phyloP scores from a whole-genome alignment of 495 filamentous ascomycete genomes.

The Pyrenopolyporus hunteri region DNA sequence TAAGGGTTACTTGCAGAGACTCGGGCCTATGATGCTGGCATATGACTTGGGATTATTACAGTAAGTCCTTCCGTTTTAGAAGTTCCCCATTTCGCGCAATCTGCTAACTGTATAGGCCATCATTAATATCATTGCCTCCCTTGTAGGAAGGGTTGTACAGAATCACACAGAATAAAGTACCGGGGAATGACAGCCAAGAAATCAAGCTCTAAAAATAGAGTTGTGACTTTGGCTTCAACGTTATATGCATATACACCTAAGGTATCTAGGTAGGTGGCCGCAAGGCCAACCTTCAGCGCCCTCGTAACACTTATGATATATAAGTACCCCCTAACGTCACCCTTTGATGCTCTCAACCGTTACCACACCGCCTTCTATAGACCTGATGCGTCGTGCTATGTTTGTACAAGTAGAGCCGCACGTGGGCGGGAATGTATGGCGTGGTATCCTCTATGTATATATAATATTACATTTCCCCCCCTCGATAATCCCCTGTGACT shows the following conservation, averaged over 20 bases:
- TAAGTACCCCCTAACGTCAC: neutral
- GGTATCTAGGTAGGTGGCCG: no score
- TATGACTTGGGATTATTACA: neutral
- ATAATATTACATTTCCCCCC: constrained; percentile 23
- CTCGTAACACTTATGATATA: no score
- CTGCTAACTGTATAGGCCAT: neutral
- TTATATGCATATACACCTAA: no score
- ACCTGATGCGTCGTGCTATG: constrained; percentile 6
- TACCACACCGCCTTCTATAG: constrained; percentile 5
- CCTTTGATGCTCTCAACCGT: no score
- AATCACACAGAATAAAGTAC: neutral
- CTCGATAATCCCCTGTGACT: neutral
- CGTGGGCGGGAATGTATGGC: constrained; percentile 5
- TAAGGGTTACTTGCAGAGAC: no score
- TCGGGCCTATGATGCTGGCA: no score
- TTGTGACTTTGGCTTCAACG: constrained; percentile 14
- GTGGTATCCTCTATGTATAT: constrained; percentile 19
- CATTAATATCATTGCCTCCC: neutral
- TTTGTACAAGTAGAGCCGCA: constrained; percentile 2
- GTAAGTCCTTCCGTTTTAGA: neutral
- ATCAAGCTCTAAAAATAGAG: constrained; percentile 23
- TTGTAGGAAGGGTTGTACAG: no score
- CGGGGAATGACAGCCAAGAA: neutral
- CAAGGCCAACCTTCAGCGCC: no score
- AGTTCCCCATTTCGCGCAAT: neutral